Base-by-base conservation (phyloP, 768 basidiomycete genomes). In the Psilocybe cubensis region DNA sequence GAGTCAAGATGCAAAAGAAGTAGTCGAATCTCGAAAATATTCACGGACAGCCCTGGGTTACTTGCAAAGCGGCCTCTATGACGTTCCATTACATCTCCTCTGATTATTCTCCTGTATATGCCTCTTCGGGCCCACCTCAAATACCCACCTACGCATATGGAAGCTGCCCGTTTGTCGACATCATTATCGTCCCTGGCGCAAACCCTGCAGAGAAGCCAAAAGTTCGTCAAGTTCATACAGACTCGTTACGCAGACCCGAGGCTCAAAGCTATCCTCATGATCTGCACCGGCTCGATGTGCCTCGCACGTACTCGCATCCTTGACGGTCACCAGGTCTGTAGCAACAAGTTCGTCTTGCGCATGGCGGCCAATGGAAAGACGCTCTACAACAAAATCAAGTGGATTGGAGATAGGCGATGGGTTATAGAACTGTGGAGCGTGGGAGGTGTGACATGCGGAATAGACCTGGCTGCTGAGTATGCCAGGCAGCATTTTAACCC, bases 381-480 rank as follows among this genome's bases (percentile, higher is more conserved):
- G 25, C 54, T 68, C 25, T 59, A 61, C 29, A 66, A 58, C 48
- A 66, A 68, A 10, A 68, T 72, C 10, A 69, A 64, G 6, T 70
- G 69, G 71, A 61, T 72, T 11, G 64, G 65, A 18, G 68, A 72
- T 52, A 57, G 61, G 27, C 42, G 68, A 43, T 72, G 68, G 65
- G 60, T 62, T 20, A 54, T 66, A 3, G 68, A 69, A 55, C 55
- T 70, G 3, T 70, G 69, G 69, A 70, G 67, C 21, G 57, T 63
- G 1, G 69, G 60, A 11, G 70, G 69, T 6, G 49, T 68, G 10
- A 72, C 68, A 0, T 56, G 67, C 4, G 69, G 69, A 2, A 48
- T 72, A 25, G 71, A 72, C 41, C 62, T 72, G 17, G 66, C 63
- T 24, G 69, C 66, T 18, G 71, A 67, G 38, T 72, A 69, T 48